These are phyloP conservation scores for Naganishia randhawae DNA, from an alignment of 768 basidiomycete genomes.

Conservation along the genomic window DNA sequence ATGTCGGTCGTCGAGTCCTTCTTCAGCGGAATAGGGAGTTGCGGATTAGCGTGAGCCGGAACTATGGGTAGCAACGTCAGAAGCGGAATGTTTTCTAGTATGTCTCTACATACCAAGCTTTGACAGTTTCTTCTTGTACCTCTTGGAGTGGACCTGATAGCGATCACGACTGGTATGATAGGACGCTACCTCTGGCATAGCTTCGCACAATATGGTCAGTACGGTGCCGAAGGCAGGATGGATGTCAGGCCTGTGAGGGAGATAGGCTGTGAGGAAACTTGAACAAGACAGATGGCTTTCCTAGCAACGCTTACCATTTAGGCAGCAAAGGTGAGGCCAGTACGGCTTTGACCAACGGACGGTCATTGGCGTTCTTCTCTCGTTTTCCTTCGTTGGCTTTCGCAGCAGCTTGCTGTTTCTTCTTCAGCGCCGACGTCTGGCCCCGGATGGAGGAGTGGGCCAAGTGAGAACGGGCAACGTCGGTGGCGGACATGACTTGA, in stretches of 20 bases:
- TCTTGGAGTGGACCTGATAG: neutral
- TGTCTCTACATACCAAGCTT: neutral
- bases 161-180: constrained; percentile 10
- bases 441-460: constrained; percentile 29
- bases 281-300: neutral
- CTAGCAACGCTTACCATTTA: constrained; percentile 9
- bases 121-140: neutral
- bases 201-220: neutral
- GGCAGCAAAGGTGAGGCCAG: constrained; percentile 18
- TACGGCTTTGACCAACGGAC: constrained; percentile 23
- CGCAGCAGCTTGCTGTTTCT: constrained; percentile 14
- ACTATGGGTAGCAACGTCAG: neutral
- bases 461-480: constrained; percentile 12
- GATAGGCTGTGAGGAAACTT: neutral
- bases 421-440: constrained; percentile 22
- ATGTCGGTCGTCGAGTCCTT: neutral
- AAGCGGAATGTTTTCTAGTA: neutral
- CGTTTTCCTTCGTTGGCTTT: constrained; percentile 20
- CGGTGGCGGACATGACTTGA: neutral
- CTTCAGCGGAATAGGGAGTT: neutral
- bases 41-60: neutral
- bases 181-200: constrained; percentile 5
- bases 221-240: neutral
- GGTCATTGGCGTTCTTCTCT: constrained; percentile 3
- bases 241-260: neutral